Evolutionary conservation across 768 basidiomycete genomes (phyloP), one percentile per base, ranked within the genome.

Genomic region (Melanogaster broomeanus): DNA sequence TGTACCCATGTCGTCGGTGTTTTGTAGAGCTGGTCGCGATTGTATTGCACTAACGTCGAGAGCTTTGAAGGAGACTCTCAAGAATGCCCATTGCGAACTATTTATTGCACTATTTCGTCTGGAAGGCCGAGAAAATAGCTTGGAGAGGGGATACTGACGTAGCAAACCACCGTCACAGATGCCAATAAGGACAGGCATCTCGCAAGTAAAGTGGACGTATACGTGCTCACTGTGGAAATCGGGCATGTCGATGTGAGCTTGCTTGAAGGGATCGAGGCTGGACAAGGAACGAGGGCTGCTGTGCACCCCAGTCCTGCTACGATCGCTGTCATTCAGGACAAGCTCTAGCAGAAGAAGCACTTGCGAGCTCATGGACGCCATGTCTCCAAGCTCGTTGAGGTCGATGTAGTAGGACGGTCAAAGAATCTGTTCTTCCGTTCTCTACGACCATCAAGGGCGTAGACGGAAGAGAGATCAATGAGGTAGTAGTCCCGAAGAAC

Each of bases 151-250:
- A n/a, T n/a, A n/a, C n/a, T n/a, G n/a, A n/a, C n/a, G n/a, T n/a
- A n/a, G n/a, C n/a, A n/a, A n/a, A n/a, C n/a, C n/a, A n/a, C n/a
- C n/a, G n/a, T n/a, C n/a, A n/a, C 87, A 22, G 87, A 94, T 63
- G 79, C 88, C 0, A 72, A 70, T 12, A 87, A 88, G 63, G 95
- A 98, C 59, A 78, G 76, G 38, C 79, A 89, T 56, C 81, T 99
- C 34, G 93, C 94, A 0, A 55, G n/a, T 11, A 84, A 84, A 64
- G 94, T 89, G 27, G 89, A 98, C 61, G n/a, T n/a, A n/a, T n/a
- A n/a, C n/a, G 74, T 98, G 31, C 74, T 98, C 43, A 98, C 96
- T 0, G 85, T 96, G 45, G 96, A 99, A 75, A 98, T 98, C 30
- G 96, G 98, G 71, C 97, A 99, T 62, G 93, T 99, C 54, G 83